Evolutionary conservation across 169 alveolate genomes (phyloP), one percentile per base, ranked within the genome.

Genomic region (Plasmodium knowlesi): DNA sequence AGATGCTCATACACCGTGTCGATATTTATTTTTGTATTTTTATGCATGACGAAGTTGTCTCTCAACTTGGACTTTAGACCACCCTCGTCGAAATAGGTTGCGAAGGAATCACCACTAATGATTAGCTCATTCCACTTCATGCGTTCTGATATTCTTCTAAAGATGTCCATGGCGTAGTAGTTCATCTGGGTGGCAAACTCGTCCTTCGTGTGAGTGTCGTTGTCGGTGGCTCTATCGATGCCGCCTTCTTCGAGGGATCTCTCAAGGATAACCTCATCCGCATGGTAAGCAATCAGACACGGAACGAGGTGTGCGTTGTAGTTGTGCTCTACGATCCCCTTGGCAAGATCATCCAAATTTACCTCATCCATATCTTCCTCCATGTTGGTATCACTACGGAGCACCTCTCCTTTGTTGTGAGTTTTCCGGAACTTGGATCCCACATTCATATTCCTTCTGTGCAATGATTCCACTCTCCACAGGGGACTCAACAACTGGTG

Each of bases 271-370:
- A 54, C 41, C 25, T 70, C 84, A 85, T 85, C 93, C 3, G 76
- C 85, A 34, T 53, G 50, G 22, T 34, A 50, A 9, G 81, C 54
- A 22, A 85, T 74, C 10, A 85, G 43, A 12, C 54, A 34, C 16
- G 93, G 93, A n/a, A 85, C 57, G 5, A 85, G n/a, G 28, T 85
- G 93, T 16, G 93, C 61, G 57, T 74, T 85, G 43, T 85, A 74
- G 67, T 85, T 76, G 57, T 32, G 80, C 8, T 85, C 39, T 14
- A 85, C 14, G 30, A 85, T 41, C 28, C 79, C 34, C 5, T 37
- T 32, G 32, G 54, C 84, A 2, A 73, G 32, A 8, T 84, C 22
- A 8, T 37, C 25, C 78, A 84, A 25, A 2, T 84, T 34, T 0
- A 16, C 9, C 71, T 79, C 53, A 19, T 28, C 9, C 16, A 25